Base-by-base conservation (phyloP, 331 rosid species). In the Rosa hybrid region DNA sequence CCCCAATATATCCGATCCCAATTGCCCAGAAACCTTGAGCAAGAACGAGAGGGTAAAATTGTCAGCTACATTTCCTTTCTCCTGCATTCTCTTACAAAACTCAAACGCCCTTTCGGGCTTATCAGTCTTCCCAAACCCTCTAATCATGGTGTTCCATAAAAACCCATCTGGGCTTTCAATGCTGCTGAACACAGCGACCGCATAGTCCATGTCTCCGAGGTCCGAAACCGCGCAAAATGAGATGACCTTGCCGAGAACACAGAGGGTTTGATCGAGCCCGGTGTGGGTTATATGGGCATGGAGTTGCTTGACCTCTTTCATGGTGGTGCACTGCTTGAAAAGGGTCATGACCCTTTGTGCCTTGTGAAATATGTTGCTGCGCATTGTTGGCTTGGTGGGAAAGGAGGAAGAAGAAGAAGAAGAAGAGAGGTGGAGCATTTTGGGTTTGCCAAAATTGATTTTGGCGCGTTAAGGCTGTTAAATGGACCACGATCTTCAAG, bases 21-120 rank as follows among this genome's bases (percentile, higher is more conserved):
- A 34, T 27, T 83, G 57, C 78, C 67, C 88, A 77, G 83, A 74
- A 78, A 88, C 82, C 87, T 92, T 90, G 34, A 89, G 83, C 79
- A 94, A 49, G 87, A 94, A 90, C n/a, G 90, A 85, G 74, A 89
- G 85, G 0, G 98, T 94, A 84, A 92, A 92, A 85, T 63, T 90
- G 53, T 94, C 94, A 14, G 83, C 82, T 7, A 25, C 68, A 5
- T 75, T 46, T 34, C 64, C 84, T 11, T 46, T 74, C 54, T 57
- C 71, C 63, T 74, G 87, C 96, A 94, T 92, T 81, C 75, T 84
- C 79, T 46, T 86, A 73, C 76, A 90, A 56, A 88, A 90, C 74
- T 72, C 65, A 73, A 94, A 57, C 46, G 96, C 91, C 1, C 48
- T 84, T 38, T 57, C 68, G 17, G 90, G 86, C 76, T 83, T 76